Base-by-base conservation (phyloP, 805 yeast species). In the Candida boidinii region DNA sequence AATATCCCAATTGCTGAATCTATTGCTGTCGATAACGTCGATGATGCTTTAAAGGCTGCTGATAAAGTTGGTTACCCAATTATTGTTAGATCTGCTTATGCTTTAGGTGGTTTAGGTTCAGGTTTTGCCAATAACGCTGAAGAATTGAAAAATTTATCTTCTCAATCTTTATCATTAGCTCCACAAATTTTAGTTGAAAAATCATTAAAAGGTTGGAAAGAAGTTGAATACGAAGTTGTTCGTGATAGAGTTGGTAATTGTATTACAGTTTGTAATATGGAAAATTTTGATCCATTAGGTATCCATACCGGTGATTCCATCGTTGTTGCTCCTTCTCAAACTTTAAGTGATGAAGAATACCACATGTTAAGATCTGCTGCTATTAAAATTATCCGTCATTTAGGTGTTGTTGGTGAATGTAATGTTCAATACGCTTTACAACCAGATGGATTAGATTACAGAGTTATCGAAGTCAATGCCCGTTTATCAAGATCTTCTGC, bases 341-440 rank as follows among this genome's bases (percentile, higher is more conserved):
- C 98, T 26, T 67, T 90, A 50, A 82, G 95, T 24, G 98, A 90
- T 61, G 95, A 88, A 58, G 98, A 90, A 56, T 90, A 85, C 64
- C 95, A 90, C 65, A 92, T 90, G 98, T 76, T 90, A 51, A 80
- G 98, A 68, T 70, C 94, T 30, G 95, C 98, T 36, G 98, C 98
- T 36, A 86, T 92, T 60, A 92, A 92, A 64, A 86, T 90, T 53
- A 90, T 90, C 51, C 85, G 97, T 62, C 98, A 90, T 56, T 70
- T 90, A 54, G 98, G 98, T 57, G 98, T 90, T 44, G 96, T 90
- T 48, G 98, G 98, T 62, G 98, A 90, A 66, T 90, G 98, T 75
- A 90, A 90, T 59, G 95, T 90, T 42, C 98, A 90, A 63, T 90
- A 90, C 56, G 94, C 96, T 34, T 72, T 90, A 46, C 94, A 88